phyloP scores from a whole-genome alignment of 306 rosid species.

The Prunus fruticosa region DNA sequence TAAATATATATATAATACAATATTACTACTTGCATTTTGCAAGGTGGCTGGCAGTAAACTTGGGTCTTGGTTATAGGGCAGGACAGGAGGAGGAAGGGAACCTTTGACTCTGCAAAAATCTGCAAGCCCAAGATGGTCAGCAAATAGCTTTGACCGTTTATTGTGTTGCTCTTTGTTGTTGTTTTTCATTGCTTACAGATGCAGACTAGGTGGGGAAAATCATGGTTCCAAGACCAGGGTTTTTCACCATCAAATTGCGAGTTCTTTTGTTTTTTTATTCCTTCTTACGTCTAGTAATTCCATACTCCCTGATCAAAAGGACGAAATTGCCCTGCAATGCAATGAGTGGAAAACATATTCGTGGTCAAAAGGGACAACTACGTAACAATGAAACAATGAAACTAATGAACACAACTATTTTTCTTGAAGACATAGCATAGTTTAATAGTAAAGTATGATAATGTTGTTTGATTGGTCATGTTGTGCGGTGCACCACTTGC shows the following conservation, averaged over 20 bases:
- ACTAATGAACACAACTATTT: too few species aligned
- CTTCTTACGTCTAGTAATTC: too few species aligned
- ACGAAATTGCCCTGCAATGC: too few species aligned
- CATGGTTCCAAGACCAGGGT: slow-evolving; percentile 50
- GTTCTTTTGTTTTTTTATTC: not conserved
- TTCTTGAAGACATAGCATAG: too few species aligned
- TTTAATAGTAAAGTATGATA: too few species aligned
- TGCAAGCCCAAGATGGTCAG: slow-evolving; percentile 67
- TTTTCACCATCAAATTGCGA: slow-evolving; percentile 28
- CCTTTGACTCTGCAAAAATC: slow-evolving; percentile 57
- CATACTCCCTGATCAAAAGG: too few species aligned
- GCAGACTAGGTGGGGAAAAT: slow-evolving; percentile 59
- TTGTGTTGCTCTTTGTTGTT: not conserved
- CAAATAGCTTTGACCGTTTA: slow-evolving; percentile 50
- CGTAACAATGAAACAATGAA: too few species aligned
- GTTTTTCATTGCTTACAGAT: slow-evolving; percentile 37
- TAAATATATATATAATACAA: not conserved
- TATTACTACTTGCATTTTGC: not conserved
- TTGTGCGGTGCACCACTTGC: too few species aligned
- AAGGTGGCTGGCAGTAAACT: slow-evolving; percentile 26
- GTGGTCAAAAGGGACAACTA: too few species aligned
- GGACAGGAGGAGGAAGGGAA: slow-evolving; percentile 1
- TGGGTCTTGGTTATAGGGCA: slow-evolving; percentile 49
- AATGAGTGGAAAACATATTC: too few species aligned
- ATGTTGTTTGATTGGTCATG: too few species aligned